phyloP scores from a whole-genome alignment of 2,329 filamentous ascomycete genomes.

The Epicoccum nigrum region DNA sequence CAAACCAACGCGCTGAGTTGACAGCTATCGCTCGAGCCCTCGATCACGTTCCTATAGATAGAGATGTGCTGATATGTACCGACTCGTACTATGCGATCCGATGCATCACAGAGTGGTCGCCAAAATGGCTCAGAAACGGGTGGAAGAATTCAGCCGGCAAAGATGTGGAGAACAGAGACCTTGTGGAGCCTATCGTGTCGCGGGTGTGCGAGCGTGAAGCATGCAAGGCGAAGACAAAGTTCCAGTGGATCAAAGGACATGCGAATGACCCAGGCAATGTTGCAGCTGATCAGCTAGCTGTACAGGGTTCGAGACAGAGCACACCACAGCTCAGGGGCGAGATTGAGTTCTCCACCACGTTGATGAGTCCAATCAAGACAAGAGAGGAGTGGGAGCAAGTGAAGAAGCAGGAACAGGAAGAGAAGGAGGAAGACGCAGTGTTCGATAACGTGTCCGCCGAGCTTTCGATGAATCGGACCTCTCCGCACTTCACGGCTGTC shows the following conservation, averaged over 20 bases:
- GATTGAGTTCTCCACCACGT: slow-evolving; percentile 18
- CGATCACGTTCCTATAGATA: slow-evolving; percentile 71
- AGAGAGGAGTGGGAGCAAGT: slow-evolving; percentile 11
- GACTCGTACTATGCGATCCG: slow-evolving; percentile 92
- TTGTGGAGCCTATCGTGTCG: slow-evolving; percentile 74
- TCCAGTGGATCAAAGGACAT: slow-evolving; percentile 93
- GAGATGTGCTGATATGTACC: slow-evolving; percentile 77
- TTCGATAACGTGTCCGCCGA: slow-evolving; percentile 6
- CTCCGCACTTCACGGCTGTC: slow-evolving; percentile 9
- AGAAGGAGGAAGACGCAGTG: slow-evolving; percentile 7
- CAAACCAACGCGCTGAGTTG: slow-evolving; percentile 95
- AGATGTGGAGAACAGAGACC: slow-evolving; percentile 83
- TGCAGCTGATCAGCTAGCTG: slow-evolving; percentile 68
- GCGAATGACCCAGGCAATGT: slow-evolving; percentile 73
- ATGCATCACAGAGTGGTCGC: slow-evolving; percentile 84
- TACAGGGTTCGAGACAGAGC: slow-evolving; percentile 23
- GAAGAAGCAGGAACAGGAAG: slow-evolving; percentile 12
- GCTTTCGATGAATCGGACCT: slow-evolving; percentile 9
- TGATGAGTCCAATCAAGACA: slow-evolving; percentile 16
- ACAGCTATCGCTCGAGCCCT: slow-evolving; percentile 85
- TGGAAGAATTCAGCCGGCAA: slow-evolving; percentile 78
- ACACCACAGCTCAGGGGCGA: slow-evolving; percentile 21
- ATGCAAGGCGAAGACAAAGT: slow-evolving; percentile 64
- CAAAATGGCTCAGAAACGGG: slow-evolving; percentile 73
- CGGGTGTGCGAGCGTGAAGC: slow-evolving; percentile 71